These are phyloP conservation scores for Gelatoporia subvermispora DNA, from an alignment of 768 basidiomycete species.

Conservation along the genomic window DNA sequence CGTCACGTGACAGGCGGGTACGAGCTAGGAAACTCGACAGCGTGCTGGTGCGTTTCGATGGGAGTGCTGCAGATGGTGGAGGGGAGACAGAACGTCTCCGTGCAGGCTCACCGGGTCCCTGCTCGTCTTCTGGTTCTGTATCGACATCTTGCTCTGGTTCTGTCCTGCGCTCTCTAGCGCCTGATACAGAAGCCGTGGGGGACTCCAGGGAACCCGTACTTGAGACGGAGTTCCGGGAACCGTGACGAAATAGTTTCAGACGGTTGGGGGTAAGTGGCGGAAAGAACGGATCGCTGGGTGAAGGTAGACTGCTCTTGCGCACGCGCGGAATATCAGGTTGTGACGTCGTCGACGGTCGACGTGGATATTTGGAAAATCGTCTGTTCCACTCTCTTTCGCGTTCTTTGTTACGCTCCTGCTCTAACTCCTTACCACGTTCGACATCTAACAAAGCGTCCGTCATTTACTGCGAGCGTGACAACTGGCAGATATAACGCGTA, in stretches of 20 bases:
- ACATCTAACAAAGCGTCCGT: slow-evolving; percentile 31
- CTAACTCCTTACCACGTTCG: slow-evolving; percentile 38
- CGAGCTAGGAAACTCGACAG: slow-evolving; percentile 12
- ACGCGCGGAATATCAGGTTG: slow-evolving; percentile 30
- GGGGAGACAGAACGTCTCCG: neutral
- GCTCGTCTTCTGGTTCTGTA: neutral
- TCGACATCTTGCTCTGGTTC: slow-evolving; percentile 1
- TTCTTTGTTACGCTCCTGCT: slow-evolving; percentile 40
- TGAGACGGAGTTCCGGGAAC: slow-evolving; percentile 12
- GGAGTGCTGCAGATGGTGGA: slow-evolving; percentile 10
- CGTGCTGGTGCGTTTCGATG: slow-evolving; percentile 6
- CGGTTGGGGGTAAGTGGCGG: slow-evolving; percentile 21
- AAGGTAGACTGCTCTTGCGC: slow-evolving; percentile 33
- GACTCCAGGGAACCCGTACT: slow-evolving; percentile 38
- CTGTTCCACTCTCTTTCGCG: slow-evolving; percentile 56
- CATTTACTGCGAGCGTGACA: slow-evolving; percentile 1
- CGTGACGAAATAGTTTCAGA: slow-evolving; percentile 8
- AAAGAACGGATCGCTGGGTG: slow-evolving; percentile 37
- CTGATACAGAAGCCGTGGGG: slow-evolving; percentile 33
- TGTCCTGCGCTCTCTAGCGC: slow-evolving; percentile 18
- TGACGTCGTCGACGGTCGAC: slow-evolving; percentile 39
- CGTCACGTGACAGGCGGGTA: neutral
- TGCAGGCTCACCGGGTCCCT: no score
- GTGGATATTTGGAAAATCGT: slow-evolving; percentile 29
- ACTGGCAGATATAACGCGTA: slow-evolving; percentile 25